Conservation (phyloP, 768 basidiomycete genomes). For the Tricholoma furcatifolium region DNA sequence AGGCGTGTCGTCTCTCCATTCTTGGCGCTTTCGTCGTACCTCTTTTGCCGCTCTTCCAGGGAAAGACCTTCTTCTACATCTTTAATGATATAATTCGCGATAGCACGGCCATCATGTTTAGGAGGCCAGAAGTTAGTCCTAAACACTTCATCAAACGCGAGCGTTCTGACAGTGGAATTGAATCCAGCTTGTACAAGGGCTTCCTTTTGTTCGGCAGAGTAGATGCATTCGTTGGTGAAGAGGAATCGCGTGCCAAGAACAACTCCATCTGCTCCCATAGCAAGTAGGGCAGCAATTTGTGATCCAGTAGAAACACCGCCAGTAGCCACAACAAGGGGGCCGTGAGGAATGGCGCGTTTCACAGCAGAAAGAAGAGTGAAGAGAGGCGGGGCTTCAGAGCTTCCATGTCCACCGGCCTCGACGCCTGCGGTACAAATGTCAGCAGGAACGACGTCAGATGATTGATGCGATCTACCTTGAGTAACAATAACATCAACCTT, state of each 20-base stretch:
- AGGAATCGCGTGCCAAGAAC: slow-evolving; percentile 50
- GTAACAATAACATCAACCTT: slow-evolving; percentile 61
- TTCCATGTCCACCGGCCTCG: slow-evolving; percentile 52
- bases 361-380: slow-evolving; percentile 35
- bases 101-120: slow-evolving; percentile 3
- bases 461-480: slow-evolving; percentile 42
- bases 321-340: slow-evolving; percentile 42
- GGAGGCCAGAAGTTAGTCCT: slow-evolving; percentile 8
- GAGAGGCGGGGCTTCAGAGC: slow-evolving; percentile 34
- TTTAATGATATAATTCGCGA: slow-evolving; percentile 1
- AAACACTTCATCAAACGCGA: slow-evolving; percentile 35
- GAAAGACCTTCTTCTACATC: slow-evolving; percentile 22
- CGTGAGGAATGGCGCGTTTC: slow-evolving; percentile 25
- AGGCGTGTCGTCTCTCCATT: slow-evolving; percentile 29
- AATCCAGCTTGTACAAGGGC: slow-evolving; percentile 33
- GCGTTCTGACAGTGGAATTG: slow-evolving; percentile 33
- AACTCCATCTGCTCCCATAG: slow-evolving; percentile 43
- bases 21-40: slow-evolving; percentile 26
- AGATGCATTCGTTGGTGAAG: slow-evolving; percentile 42
- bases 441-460: slow-evolving; percentile 6
- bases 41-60: slow-evolving; percentile 25
- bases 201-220: slow-evolving; percentile 35
- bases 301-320: slow-evolving; percentile 47
- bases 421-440: slow-evolving; percentile 34
- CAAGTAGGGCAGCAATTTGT: slow-evolving; percentile 40